A percentile compares a stretch with the other conserved stretches of the same genome.
Conservation (phyloP, 108 stramenopile genomes). For the Stephanodiscus minutulus region DNA sequence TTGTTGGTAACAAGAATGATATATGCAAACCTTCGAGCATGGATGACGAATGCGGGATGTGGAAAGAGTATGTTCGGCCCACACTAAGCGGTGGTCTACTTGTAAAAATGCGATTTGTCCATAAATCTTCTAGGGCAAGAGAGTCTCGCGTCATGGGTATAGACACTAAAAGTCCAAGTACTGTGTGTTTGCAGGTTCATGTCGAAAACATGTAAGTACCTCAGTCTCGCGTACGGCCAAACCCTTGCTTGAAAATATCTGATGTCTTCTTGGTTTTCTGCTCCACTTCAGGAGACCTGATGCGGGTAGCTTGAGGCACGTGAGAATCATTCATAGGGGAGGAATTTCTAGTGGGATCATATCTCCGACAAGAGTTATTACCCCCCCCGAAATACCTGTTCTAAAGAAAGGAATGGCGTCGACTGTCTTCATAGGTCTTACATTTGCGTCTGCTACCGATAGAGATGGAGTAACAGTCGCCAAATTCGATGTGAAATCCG, state of each 20-base stretch:
- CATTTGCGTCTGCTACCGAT: constrained; percentile 68
- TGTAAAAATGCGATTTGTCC: constrained; percentile 67
- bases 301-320: constrained; percentile 56
- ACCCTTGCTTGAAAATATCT: background rate
- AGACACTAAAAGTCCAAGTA: constrained; percentile 54
- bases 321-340: constrained; percentile 66
- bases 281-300: constrained; percentile 50
- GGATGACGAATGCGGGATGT: constrained; percentile 56
- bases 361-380: constrained; percentile 47
- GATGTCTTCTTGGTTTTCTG: constrained; percentile 5
- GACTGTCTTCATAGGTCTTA: constrained; percentile 53
- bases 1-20: constrained; percentile 53
- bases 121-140: constrained; percentile 48
- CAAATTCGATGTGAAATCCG: constrained; percentile 73
- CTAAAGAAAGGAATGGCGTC: constrained; percentile 55
- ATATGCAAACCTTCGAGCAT: constrained; percentile 12
- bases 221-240: background rate
- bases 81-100: constrained; percentile 71
- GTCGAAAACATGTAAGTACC: constrained; percentile 76
- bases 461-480: constrained; percentile 71
- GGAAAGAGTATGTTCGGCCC: constrained; percentile 75
- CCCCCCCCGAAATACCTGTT: constrained; percentile 73
- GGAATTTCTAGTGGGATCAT: constrained; percentile 40
- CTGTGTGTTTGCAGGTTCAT: constrained; percentile 69
- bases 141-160: constrained; percentile 61